Evolutionary conservation across 1,139 yeast species (phyloP).

Genomic region (Hyphopichia buzzinii): DNA sequence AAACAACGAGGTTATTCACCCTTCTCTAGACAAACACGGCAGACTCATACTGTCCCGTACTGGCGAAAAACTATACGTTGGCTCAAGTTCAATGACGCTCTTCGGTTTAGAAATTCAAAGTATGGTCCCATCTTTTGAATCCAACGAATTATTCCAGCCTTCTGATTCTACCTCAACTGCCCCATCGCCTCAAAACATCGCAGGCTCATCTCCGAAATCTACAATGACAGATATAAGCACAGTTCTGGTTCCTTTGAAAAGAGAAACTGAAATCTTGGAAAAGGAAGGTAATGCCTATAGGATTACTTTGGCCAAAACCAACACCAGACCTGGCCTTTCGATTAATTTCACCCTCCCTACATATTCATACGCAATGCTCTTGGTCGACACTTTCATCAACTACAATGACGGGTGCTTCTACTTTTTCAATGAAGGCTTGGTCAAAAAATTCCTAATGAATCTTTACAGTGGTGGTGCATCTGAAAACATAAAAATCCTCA

Average conservation of each 20-base stretch:
- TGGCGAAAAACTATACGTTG: slow-evolving; percentile 73
- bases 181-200: slow-evolving; percentile 8
- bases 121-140: slow-evolving; percentile 40
- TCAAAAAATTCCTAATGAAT: slow-evolving; percentile 61
- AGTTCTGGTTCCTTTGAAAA: slow-evolving; percentile 10
- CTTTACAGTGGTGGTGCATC: slow-evolving; percentile 50
- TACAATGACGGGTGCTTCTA: slow-evolving; percentile 86
- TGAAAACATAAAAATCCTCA: slow-evolving; percentile 40
- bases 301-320: slow-evolving; percentile 65
- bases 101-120: slow-evolving; percentile 76
- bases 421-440: slow-evolving; percentile 79
- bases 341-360: slow-evolving; percentile 73
- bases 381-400: slow-evolving; percentile 73
- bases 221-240: not conserved
- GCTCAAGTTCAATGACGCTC: slow-evolving; percentile 78
- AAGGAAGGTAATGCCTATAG: slow-evolving; percentile 75
- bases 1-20: slow-evolving; percentile 52
- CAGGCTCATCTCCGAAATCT: slow-evolving; percentile 10
- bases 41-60: slow-evolving; percentile 69
- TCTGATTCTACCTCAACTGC: slow-evolving; percentile 10
- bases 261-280: slow-evolving; percentile 52
- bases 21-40: slow-evolving; percentile 68
- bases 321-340: slow-evolving; percentile 63
- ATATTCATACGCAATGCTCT: slow-evolving; percentile 69
- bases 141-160: slow-evolving; percentile 17